These are phyloP conservation scores for Umbelopsis isabellina DNA, from an alignment of 192 early-diverging fungal species.

Conservation along the genomic window DNA sequence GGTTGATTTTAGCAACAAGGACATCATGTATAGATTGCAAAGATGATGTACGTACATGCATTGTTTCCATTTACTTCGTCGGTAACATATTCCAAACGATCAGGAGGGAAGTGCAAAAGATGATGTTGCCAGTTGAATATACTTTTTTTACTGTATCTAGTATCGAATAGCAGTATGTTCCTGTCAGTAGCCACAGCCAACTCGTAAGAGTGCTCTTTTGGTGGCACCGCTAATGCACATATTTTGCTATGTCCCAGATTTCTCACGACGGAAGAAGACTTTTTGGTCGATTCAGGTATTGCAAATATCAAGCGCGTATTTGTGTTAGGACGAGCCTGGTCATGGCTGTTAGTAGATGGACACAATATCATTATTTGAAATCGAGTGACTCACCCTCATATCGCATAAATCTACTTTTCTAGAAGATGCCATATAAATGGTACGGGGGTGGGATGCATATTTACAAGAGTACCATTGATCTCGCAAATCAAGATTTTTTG, in stretches of 20 bases:
- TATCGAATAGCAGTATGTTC: not conserved
- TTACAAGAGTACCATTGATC: constrained; percentile 3
- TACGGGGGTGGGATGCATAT: constrained; percentile 12
- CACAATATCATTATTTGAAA: not conserved
- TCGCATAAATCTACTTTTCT: not conserved
- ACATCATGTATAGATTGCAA: not conserved
- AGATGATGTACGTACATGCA: not conserved
- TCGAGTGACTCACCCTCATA: not conserved
- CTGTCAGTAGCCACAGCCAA: not conserved
- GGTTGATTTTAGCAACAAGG: not conserved
- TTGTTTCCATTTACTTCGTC: not conserved
- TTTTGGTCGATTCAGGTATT: too few species aligned
- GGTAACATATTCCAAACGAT: not conserved
- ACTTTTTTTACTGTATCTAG: not conserved
- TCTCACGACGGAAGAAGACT: not conserved
- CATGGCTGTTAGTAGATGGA: not conserved
- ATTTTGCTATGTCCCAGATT: not conserved
- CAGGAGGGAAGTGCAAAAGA: not conserved
- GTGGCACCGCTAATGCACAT: constrained; percentile 1
- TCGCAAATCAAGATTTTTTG: too few species aligned
- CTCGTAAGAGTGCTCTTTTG: not conserved
- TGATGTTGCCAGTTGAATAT: constrained; percentile 1
- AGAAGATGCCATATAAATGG: not conserved
- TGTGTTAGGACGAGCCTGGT: not conserved
- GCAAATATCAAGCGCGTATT: not conserved